These are phyloP conservation scores for Solanum neorickii DNA, from an alignment of 257 asterid species.

Conservation along the genomic window DNA sequence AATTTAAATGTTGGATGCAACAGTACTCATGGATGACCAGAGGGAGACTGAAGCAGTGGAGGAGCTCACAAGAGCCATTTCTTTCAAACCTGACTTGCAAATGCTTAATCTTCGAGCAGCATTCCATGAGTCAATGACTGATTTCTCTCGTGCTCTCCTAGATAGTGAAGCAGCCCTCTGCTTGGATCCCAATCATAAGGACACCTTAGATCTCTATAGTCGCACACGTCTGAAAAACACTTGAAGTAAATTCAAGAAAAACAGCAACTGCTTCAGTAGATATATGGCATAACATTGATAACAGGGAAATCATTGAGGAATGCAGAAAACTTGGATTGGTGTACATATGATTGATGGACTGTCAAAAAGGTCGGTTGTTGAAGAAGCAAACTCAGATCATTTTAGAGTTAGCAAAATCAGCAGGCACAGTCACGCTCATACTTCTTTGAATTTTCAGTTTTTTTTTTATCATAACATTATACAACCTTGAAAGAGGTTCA, in stretches of 20 bases:
- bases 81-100: conserved; percentile 45
- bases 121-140: conserved; percentile 47
- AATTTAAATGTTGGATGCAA: conserved; percentile 1
- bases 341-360: conserved; percentile 1
- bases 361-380: neutral
- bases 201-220: conserved; percentile 38
- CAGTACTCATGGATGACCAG: conserved; percentile 58
- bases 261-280: neutral
- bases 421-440: neutral
- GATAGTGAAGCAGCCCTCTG: conserved; percentile 57
- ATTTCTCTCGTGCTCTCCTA: conserved; percentile 27
- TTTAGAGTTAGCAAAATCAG: neutral
- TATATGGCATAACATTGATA: neutral
- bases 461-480: neutral
- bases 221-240: conserved; percentile 16
- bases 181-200: conserved; percentile 49
- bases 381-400: neutral
- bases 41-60: conserved; percentile 42
- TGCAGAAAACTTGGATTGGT: neutral
- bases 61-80: conserved; percentile 41
- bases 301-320: neutral
- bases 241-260: neutral
- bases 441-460: neutral
- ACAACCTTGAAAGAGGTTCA: neutral
- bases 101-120: conserved; percentile 57